phyloP scores from a whole-genome alignment of 2,329 filamentous ascomycete species.

The Verticillium nubilum region DNA sequence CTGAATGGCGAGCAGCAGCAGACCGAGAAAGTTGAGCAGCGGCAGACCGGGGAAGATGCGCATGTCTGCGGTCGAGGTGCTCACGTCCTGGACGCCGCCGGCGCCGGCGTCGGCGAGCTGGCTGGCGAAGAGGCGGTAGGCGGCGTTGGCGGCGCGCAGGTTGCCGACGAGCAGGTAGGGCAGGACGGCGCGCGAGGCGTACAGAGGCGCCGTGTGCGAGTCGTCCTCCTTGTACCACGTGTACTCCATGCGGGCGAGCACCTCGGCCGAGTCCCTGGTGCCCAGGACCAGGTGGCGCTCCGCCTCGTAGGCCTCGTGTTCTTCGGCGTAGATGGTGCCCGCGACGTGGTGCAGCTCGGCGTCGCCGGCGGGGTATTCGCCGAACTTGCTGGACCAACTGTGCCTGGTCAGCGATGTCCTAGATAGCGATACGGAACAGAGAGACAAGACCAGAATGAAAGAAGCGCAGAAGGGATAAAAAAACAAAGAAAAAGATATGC shows the following conservation, averaged over 20 bases:
- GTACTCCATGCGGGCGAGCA: conserved; percentile 80
- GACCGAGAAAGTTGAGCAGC: conserved; percentile 88
- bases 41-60: conserved; percentile 86
- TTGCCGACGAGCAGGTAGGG: conserved; percentile 91
- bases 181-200: conserved; percentile 79
- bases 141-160: conserved; percentile 79
- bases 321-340: conserved; percentile 84
- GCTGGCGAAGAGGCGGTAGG: conserved; percentile 59
- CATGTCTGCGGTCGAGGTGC: conserved; percentile 65
- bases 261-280: conserved; percentile 79
- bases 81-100: conserved; percentile 69
- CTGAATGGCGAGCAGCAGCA: conserved; percentile 79
- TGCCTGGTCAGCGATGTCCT: neutral
- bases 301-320: conserved; percentile 88
- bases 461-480: conserved; percentile 1
- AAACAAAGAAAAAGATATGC: neutral
- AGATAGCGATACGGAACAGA: neutral
- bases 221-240: conserved; percentile 90
- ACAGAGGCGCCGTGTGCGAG: conserved; percentile 79
- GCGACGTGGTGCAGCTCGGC: conserved; percentile 91
- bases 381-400: conserved; percentile 79
- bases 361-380: conserved; percentile 85
- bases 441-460: neutral
- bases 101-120: conserved; percentile 34
- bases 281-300: conserved; percentile 86